Percentiles rank a stretch among this genome's conserved stretches.
Evolutionary conservation across 2,329 filamentous ascomycete genomes (phyloP).

Genomic region (Thelonectria blattea): DNA sequence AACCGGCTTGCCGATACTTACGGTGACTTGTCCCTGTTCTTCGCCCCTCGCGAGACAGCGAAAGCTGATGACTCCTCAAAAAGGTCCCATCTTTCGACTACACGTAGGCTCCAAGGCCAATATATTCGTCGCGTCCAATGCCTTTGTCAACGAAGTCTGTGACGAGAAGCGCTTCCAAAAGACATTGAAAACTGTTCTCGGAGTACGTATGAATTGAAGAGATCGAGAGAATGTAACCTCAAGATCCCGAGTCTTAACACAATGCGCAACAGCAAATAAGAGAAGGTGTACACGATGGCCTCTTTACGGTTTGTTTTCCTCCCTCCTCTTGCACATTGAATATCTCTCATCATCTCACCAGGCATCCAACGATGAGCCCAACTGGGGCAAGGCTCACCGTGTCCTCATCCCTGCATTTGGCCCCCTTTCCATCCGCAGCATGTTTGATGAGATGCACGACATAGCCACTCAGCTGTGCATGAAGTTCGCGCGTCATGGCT

Average conservation of each 20-base stretch:
- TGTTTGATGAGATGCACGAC: conserved; percentile 75
- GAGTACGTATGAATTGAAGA: conserved; percentile 40
- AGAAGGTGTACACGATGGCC: conserved; percentile 66
- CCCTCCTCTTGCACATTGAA: background rate
- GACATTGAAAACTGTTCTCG: conserved; percentile 54
- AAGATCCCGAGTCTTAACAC: too few relatives aligned
- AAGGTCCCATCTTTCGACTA: conserved; percentile 42
- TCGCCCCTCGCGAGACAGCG: too few relatives aligned
- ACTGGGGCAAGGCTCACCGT: conserved; percentile 72
- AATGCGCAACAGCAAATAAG: conserved; percentile 48
- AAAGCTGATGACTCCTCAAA: too few relatives aligned
- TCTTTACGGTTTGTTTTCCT: conserved; percentile 63
- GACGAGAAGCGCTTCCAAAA: conserved; percentile 73
- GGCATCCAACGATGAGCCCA: conserved; percentile 56
- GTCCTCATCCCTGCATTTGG: conserved; percentile 73
- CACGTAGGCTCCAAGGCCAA: conserved; percentile 23
- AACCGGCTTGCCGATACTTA: conserved; percentile 67
- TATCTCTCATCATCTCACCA: conserved; percentile 36
- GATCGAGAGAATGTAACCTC: too few relatives aligned
- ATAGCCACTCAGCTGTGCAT: conserved; percentile 69
- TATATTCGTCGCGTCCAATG: conserved; percentile 58
- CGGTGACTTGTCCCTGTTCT: conserved; percentile 10
- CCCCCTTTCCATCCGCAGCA: conserved; percentile 68
- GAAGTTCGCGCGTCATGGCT: conserved; percentile 73
- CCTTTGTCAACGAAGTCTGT: conserved; percentile 67